phyloP scores from a whole-genome alignment of 192 early-diverging fungal species.

The Paraglomus brasilianum region DNA sequence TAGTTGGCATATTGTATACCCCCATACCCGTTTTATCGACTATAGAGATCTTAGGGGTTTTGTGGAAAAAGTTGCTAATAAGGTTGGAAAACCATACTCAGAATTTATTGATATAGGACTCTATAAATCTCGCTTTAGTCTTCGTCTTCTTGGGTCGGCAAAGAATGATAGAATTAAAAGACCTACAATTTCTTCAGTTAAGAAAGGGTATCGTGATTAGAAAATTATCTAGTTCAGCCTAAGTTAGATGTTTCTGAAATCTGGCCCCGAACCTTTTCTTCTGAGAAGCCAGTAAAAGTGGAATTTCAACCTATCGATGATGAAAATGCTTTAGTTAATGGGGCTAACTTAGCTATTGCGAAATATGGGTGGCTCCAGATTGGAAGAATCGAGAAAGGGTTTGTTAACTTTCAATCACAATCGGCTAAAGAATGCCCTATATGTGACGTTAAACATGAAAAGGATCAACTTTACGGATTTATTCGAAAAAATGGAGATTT shows the following conservation, averaged over 20 bases:
- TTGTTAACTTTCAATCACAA: conserved; percentile 14
- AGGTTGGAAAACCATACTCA: conserved; percentile 6
- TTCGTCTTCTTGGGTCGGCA: conserved; percentile 5
- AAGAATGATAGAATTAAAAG: background rate
- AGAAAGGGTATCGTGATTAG: conserved; percentile 2
- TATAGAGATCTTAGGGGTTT: conserved; percentile 19
- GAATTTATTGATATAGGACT: conserved; percentile 15
- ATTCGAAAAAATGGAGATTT: background rate
- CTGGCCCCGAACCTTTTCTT: conserved; percentile 14
- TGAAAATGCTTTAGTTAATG: conserved; percentile 11
- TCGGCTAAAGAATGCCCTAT: conserved; percentile 21
- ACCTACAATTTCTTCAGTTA: conserved; percentile 3
- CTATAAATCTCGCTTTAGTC: conserved; percentile 1
- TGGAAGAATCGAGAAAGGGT: conserved; percentile 18
- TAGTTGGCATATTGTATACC: conserved; percentile 17
- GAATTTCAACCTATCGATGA: conserved; percentile 12
- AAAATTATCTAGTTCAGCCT: conserved; percentile 17
- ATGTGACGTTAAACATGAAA: conserved; percentile 18
- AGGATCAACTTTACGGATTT: conserved; percentile 9
- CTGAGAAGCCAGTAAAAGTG: conserved; percentile 1
- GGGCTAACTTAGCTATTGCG: conserved; percentile 9
- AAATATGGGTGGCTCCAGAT: conserved; percentile 22
- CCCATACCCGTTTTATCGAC: background rate
- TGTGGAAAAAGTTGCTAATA: conserved; percentile 1
- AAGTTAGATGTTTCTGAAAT: conserved; percentile 1